Percentiles rank a stretch among this genome's conserved stretches.
Evolutionary conservation across 2,329 filamentous ascomycete genomes (phyloP).

Genomic region (Parastagonospora nodorum): DNA sequence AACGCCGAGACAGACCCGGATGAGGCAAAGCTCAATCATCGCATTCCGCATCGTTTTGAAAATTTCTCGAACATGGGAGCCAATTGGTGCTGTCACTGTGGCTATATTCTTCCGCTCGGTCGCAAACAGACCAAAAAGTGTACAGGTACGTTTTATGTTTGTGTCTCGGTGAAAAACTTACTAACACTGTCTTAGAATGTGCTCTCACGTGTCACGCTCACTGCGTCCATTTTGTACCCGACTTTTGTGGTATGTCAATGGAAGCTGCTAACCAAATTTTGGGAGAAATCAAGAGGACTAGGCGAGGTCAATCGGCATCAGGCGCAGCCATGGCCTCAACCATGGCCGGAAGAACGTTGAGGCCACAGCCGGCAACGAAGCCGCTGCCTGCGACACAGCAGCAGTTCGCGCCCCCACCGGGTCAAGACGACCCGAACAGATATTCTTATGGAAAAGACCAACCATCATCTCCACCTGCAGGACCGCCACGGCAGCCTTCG

Average conservation of each 20-base stretch:
- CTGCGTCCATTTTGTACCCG: conserved; percentile 93
- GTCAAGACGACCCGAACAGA: conserved; percentile 51
- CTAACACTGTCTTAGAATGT: conserved; percentile 69
- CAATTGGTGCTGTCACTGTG: conserved; percentile 99
- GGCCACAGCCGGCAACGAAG: conserved; percentile 44
- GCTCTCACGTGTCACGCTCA: conserved; percentile 86
- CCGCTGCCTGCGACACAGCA: conserved; percentile 50
- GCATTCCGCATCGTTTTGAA: conserved; percentile 96
- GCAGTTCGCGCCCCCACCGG: conserved; percentile 37
- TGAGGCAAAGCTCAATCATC: conserved; percentile 99
- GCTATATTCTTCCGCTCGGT: conserved; percentile 91
- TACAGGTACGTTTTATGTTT: conserved; percentile 63
- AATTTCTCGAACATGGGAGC: conserved; percentile 97
- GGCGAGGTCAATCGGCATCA: conserved; percentile 65
- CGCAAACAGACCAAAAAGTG: conserved; percentile 95
- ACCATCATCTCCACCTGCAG: conserved; percentile 38
- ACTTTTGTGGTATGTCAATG: conserved; percentile 99
- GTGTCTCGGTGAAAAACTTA: conserved; percentile 5
- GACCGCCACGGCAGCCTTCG: conserved; percentile 46
- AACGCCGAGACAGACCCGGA: conserved; percentile 98
- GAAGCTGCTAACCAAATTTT: conserved; percentile 92
- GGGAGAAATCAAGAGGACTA: conserved; percentile 80
- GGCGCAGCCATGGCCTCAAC: conserved; percentile 59
- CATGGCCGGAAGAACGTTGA: conserved; percentile 49
- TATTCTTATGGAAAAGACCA: conserved; percentile 57